These are phyloP conservation scores for Cyberlindnera misumaiensis DNA, from an alignment of 805 yeast genomes.

Conservation along the genomic window DNA sequence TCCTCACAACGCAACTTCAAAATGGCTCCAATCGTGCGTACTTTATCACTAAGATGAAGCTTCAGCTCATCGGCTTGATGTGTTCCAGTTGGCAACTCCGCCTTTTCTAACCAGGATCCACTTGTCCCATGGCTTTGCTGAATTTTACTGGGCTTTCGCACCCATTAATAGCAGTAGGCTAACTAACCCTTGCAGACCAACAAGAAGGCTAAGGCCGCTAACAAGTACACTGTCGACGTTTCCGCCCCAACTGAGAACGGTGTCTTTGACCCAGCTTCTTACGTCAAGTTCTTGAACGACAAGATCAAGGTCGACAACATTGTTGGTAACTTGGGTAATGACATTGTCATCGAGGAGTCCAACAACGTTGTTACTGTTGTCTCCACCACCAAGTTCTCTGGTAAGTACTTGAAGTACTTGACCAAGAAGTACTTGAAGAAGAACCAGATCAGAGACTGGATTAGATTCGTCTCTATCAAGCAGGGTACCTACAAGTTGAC, in stretches of 20 bases:
- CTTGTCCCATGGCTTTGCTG: slow-evolving; percentile 22
- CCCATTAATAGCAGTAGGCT: slow-evolving; percentile 62
- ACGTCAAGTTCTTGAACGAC: slow-evolving; percentile 96
- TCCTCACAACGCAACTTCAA: slow-evolving; percentile 2
- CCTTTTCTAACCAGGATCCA: slow-evolving; percentile 16
- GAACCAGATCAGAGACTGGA: slow-evolving; percentile 99
- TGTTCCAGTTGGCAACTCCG: slow-evolving; percentile 11
- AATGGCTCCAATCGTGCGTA: slow-evolving; percentile 94
- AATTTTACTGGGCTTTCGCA: slow-evolving; percentile 26
- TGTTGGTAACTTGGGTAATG: slow-evolving; percentile 95
- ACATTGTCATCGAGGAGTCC: slow-evolving; percentile 85
- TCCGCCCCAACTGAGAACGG: slow-evolving; percentile 96
- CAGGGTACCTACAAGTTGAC: slow-evolving; percentile 95
- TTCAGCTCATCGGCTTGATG: slow-evolving; percentile 2
- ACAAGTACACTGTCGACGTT: slow-evolving; percentile 92
- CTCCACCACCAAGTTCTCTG: slow-evolving; percentile 93
- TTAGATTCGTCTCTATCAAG: slow-evolving; percentile 95
- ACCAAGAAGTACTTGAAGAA: slow-evolving; percentile 99
- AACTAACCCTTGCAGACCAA: slow-evolving; percentile 56
- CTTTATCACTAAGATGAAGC: slow-evolving; percentile 3
- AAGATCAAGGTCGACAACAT: slow-evolving; percentile 98
- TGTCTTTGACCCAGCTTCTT: slow-evolving; percentile 95
- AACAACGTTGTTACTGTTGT: slow-evolving; percentile 83
- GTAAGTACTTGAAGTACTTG: slow-evolving; percentile 99
- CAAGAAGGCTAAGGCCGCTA: slow-evolving; percentile 75